Evolutionary conservation across 768 basidiomycete genomes (phyloP), one percentile per base, ranked within the genome.

Genomic region (Lanmaoa pseudosensibilis): DNA sequence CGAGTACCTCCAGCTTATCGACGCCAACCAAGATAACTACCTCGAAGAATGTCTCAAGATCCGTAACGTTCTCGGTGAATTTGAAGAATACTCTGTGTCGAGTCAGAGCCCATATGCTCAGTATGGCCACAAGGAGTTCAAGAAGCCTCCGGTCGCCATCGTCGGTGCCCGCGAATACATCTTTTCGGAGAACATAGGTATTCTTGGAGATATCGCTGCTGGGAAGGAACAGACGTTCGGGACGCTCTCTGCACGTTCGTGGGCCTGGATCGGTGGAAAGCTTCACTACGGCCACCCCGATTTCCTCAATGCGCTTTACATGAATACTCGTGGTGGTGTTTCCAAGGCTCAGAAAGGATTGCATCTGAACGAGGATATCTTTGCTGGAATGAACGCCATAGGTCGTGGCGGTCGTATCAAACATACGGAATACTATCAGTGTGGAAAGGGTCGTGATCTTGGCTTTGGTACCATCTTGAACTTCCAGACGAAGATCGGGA

Each of bases 171-270:
- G 97, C 75, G 96, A 99, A 80, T 99, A 99, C 74, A 98, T 99
- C 71, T 99, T 99, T 78, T 98, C 97, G 50, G 97, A 99, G 78
- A 98, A 98, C 70, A 98, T 98, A 60, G 97, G 97, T 80, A 96
- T 98, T 65, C 81, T 99, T 46, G 97, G 97, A 66, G 97, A 99
- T 74, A 83, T 99, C 44, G 97, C 97, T 40, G 97, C 97, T 58
- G 95, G 97, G 18, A 98, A 99, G 80, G 97, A 99, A 74, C 97
- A 98, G 74, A 99, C 97, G 38, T 99, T 99, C 73, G 97, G 97
- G 70, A 98, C 97, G 1, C 85, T 99, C 59, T 84, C 93, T n/a
- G 96, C 95, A 13, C 86, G 97, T 47, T 88, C 92, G 2, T 87
- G 96, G 79, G 92, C 96, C 1, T 98, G 93, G 90, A 92, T 98